phyloP scores from a whole-genome alignment of 139 green algal species.

The Marvania coccoides region DNA sequence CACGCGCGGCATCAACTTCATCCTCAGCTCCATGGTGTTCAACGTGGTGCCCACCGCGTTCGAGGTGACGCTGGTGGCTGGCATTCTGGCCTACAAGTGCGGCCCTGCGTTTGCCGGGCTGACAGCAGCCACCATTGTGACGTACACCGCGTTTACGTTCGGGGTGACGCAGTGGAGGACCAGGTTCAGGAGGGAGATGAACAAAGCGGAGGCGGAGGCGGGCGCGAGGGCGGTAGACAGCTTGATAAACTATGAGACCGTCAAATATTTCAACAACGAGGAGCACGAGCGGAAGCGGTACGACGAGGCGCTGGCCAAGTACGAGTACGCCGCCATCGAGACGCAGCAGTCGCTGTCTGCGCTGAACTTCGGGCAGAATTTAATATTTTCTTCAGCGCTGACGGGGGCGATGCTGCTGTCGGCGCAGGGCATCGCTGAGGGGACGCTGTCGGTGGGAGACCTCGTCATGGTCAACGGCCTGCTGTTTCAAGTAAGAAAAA shows the following conservation, averaged over 20 bases:
- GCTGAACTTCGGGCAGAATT: slow-evolving; percentile 92
- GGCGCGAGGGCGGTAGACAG: slow-evolving; percentile 70
- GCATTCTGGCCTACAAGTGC: slow-evolving; percentile 85
- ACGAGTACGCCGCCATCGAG: slow-evolving; percentile 66
- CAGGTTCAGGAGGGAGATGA: slow-evolving; percentile 81
- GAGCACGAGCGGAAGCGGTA: slow-evolving; percentile 71
- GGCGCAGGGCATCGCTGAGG: slow-evolving; percentile 50
- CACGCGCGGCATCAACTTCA: slow-evolving; percentile 92
- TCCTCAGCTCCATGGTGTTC: slow-evolving; percentile 84
- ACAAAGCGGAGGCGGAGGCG: slow-evolving; percentile 68
- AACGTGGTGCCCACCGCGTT: slow-evolving; percentile 92
- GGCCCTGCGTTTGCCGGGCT: slow-evolving; percentile 75
- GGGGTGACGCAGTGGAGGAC: slow-evolving; percentile 81
- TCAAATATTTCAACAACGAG: slow-evolving; percentile 93
- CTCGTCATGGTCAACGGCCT: slow-evolving; percentile 97
- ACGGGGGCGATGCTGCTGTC: slow-evolving; percentile 69
- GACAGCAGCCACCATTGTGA: slow-evolving; percentile 71
- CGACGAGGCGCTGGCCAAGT: slow-evolving; percentile 68
- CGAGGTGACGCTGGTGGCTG: slow-evolving; percentile 76
- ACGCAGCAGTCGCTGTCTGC: slow-evolving; percentile 71
- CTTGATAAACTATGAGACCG: slow-evolving; percentile 96
- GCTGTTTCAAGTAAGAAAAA: slow-evolving; percentile 79
- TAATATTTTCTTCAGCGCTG: slow-evolving; percentile 79
- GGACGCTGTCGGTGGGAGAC: slow-evolving; percentile 76
- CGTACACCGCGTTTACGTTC: slow-evolving; percentile 89